phyloP scores from a whole-genome alignment of 2,329 filamentous ascomycete genomes.

The Botrytis squamosa region DNA sequence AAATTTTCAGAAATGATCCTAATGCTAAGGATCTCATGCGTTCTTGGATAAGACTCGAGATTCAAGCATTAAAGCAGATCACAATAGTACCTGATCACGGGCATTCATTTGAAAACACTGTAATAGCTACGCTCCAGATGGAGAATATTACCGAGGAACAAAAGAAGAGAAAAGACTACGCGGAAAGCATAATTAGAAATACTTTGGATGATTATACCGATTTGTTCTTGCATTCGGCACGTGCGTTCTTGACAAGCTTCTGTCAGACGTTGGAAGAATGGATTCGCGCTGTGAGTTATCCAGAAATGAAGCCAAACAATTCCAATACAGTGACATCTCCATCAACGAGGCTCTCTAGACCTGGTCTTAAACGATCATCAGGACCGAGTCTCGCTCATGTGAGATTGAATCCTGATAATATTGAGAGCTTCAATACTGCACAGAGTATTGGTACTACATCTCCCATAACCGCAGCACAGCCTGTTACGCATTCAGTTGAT shows the following conservation, averaged over 20 bases:
- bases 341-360: neutral
- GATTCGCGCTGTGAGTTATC: neutral
- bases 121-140: neutral
- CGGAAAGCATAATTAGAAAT: neutral
- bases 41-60: neutral
- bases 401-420: no score
- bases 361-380: neutral
- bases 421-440: neutral
- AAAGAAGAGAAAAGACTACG: neutral
- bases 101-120: neutral
- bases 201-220: neutral
- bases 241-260: neutral
- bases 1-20: neutral
- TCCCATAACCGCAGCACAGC: neutral
- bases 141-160: neutral
- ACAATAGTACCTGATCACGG: neutral
- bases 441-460: no score
- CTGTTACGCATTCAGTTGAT: neutral
- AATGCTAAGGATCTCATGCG: neutral
- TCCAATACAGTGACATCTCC: no score
- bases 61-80: neutral
- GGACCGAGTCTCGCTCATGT: no score
- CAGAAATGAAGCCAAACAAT: accelerated
- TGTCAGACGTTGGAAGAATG: neutral
- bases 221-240: neutral